Evolutionary conservation across 1,284 basidiomycete species (phyloP), one percentile per base, ranked within the genome.

Genomic region (Mycena sp.): DNA sequence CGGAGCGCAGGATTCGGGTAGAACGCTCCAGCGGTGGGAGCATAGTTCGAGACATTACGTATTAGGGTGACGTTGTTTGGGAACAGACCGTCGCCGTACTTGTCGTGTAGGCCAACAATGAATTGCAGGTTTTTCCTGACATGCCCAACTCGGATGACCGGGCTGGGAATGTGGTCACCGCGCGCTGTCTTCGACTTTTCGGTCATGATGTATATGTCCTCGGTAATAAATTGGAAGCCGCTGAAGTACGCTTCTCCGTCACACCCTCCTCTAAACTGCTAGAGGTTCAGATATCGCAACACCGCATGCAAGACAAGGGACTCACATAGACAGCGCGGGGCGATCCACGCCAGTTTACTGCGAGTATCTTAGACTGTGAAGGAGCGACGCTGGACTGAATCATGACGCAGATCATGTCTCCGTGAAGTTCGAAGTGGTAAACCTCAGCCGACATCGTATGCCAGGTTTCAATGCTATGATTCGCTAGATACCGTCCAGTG

Each of bases 201-300:
- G n/a, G 55, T 58, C 29, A 49, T 21, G 51, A 63, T 63, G 37
- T 26, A 63, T 4, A 63, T 12, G 23, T 63, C 61, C 9, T 58
- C 44, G 1, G 61, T 58, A 17, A 63, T 58, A 23, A 63, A 63
- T 25, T 63, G 61, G 50, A 63, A 63, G 9, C 61, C 61, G n/a
- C 49, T 53, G 29, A 44, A 49, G 23, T 41, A 63, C 3, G 32
- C 9, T 7, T 35, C 7, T 35, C 7, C 32, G 32, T 7, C 14
- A 14, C 32, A 9, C 32, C 9, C 9, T 7, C 32, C 14, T 35
- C 14, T 7, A 35, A 14, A 14, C 32, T 35, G 14, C 14, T 9
- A 35, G 7, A 9, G 14, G 14, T 7, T 35, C 14, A 35, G 32
- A 35, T 9, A 35, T 7, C 14, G 32, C 14, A 14, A n/a, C n/a